Base-by-base conservation (phyloP, 495 filamentous ascomycete genomes). In the Trichoderma erinaceum region DNA sequence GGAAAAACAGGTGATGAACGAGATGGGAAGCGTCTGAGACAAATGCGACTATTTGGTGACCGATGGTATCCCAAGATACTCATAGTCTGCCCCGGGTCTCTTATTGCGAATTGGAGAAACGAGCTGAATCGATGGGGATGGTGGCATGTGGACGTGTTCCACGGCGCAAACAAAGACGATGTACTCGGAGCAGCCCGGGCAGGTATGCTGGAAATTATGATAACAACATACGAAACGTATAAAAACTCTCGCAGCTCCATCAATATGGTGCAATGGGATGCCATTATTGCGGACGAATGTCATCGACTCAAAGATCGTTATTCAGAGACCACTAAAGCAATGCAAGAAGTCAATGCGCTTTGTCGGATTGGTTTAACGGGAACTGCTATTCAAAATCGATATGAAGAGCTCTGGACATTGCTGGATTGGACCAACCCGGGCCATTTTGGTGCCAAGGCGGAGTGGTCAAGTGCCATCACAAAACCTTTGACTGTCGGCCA, bases 341-440 rank as follows among this genome's bases (percentile, higher is more conserved):
- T 99, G 92, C 93, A 96, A 70, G 84, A 92, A 66, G 82, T 98
- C 71, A 99, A 99, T 73, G 86, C 95, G 12, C 85, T 99, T 29
- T 98, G 96, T 72, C 83, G 95, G 27, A 95, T 99, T 68, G 95
- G 95, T 0, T 79, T 99, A 29, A 98, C 96, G 0, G 95, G 95
- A 8, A 99, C 95, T 6, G 96, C 96, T 11, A 97, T 99, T 21
- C 95, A 99, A 69, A 99, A 99, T 75, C 94, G 92, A 71, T 99
- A 99, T 75, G 92, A 97, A 73, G 96, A 99, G 76, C 84, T 99
- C 1, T 99, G 95, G 95, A 95, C 92, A 4, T 82, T 99, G 4
- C 80, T 99, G 15, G 97, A 98, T 77, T 99, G 95, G 95, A 92
- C 93, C 0, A 96, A 97, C 72, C 95, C 95, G 1, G 96, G 95